A percentile compares a stretch with the other conserved stretches of the same genome.
Evolutionary conservation across 2,329 filamentous ascomycete genomes (phyloP).

Genomic region (Sarocladium oryzae): DNA sequence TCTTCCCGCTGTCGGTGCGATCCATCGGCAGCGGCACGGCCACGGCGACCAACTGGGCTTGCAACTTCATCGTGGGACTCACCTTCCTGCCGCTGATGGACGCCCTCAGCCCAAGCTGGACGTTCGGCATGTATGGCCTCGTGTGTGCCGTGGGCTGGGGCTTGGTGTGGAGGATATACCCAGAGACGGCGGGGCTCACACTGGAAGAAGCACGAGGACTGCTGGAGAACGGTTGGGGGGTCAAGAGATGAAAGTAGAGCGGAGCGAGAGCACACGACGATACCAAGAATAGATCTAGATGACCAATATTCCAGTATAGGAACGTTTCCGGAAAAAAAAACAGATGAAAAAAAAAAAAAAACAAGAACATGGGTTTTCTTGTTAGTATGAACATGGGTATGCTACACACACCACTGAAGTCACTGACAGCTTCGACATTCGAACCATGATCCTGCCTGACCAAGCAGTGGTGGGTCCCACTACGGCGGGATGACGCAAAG

Average conservation of each 20-base stretch:
- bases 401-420: no score
- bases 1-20: conserved; percentile 73
- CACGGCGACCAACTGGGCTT: conserved; percentile 79
- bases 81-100: conserved; percentile 89
- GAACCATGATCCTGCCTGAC: not conserved
- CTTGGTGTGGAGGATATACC: conserved; percentile 69
- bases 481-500: no score
- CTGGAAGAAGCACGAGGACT: conserved; percentile 74
- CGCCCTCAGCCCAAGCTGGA: conserved; percentile 62
- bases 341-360: no score
- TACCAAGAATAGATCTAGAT: no score
- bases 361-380: no score
- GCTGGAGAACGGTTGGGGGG: conserved; percentile 68
- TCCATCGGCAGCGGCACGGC: conserved; percentile 65
- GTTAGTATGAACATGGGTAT: no score
- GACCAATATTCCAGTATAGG: no score
- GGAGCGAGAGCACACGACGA: no score
- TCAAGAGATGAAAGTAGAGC: no score
- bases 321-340: no score
- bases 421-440: no score
- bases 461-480: not conserved
- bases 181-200: conserved; percentile 75
- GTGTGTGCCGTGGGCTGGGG: conserved; percentile 65
- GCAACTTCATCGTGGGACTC: conserved; percentile 79
- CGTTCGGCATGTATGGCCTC: conserved; percentile 72